These are phyloP conservation scores for Aspergillus nomiae DNA, from an alignment of 2,329 filamentous ascomycete genomes.

Conservation along the genomic window DNA sequence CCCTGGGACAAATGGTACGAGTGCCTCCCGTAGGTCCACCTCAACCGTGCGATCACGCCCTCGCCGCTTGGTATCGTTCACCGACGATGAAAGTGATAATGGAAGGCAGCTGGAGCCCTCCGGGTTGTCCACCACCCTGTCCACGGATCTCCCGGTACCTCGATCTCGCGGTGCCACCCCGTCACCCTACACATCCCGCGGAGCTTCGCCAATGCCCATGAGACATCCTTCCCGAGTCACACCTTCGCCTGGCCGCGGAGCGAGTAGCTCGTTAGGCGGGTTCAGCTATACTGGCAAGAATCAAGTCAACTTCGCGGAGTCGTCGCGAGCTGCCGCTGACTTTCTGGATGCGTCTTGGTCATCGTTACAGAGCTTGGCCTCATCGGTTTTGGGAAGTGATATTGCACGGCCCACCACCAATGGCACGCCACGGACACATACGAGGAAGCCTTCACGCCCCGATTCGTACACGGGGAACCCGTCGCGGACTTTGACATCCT, in stretches of 20 bases:
- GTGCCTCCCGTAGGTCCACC: conserved; percentile 33
- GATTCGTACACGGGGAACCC: conserved; percentile 31
- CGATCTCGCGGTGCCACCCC: conserved; percentile 45
- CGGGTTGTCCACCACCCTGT: conserved; percentile 29
- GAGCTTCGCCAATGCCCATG: conserved; percentile 42
- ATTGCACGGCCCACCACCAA: conserved; percentile 28
- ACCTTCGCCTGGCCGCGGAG: conserved; percentile 24
- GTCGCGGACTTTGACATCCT: conserved; percentile 25
- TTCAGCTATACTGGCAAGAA: conserved; percentile 24
- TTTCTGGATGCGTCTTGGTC: conserved; percentile 52
- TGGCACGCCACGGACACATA: conserved; percentile 30
- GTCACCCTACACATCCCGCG: conserved; percentile 40
- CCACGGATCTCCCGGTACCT: conserved; percentile 34
- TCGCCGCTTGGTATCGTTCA: conserved; percentile 45
- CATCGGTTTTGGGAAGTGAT: conserved; percentile 49
- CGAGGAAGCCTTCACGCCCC: conserved; percentile 41
- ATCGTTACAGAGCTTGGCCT: conserved; percentile 52
- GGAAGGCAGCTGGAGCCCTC: conserved; percentile 27
- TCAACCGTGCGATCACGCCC: conserved; percentile 48
- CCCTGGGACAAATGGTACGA: conserved; percentile 35
- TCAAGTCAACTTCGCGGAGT: conserved; percentile 25
- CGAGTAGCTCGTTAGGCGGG: conserved; percentile 29
- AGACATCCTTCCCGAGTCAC: conserved; percentile 38
- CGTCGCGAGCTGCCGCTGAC: conserved; percentile 32
- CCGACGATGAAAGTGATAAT: conserved; percentile 37